Evolutionary conservation across 1,139 yeast genomes (phyloP).

Genomic region (Lodderomyces parapsilosis): DNA sequence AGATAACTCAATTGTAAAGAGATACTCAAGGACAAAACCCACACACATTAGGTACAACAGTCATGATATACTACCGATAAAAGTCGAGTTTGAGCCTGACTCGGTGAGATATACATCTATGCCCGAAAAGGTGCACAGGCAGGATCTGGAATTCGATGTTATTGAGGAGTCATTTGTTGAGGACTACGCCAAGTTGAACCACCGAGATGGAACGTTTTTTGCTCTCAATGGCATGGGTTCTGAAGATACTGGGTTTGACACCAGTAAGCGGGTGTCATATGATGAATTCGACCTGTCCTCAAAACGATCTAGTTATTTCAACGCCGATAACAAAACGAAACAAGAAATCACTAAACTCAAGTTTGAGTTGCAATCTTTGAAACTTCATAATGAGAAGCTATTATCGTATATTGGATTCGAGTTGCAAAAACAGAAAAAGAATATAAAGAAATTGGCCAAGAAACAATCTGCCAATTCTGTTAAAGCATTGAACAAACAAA

Average conservation of each 20-base stretch:
- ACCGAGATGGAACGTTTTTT: slow-evolving; percentile 13
- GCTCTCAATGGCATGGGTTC: slow-evolving; percentile 15
- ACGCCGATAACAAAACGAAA: slow-evolving; percentile 36
- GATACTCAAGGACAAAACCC: slow-evolving; percentile 33
- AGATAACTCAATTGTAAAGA: slow-evolving; percentile 6
- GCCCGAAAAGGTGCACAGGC: slow-evolving; percentile 24
- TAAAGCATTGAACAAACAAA: slow-evolving; percentile 14
- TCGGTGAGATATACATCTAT: slow-evolving; percentile 29
- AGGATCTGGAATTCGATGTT: slow-evolving; percentile 3
- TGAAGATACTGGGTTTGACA: slow-evolving; percentile 12
- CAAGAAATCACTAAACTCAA: slow-evolving; percentile 53
- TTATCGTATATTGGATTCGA: slow-evolving; percentile 58
- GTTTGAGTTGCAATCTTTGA: slow-evolving; percentile 54
- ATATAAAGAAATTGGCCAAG: slow-evolving; percentile 40
- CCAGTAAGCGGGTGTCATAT: not conserved
- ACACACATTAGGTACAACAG: slow-evolving; percentile 43
- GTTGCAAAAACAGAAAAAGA: slow-evolving; percentile 49
- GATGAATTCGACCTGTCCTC: slow-evolving; percentile 21
- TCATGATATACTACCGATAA: slow-evolving; percentile 45
- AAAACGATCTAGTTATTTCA: slow-evolving; percentile 34
- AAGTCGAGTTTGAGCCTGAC: slow-evolving; percentile 41
- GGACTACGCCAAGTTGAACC: slow-evolving; percentile 5
- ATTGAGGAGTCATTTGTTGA: slow-evolving; percentile 9
- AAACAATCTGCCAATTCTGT: slow-evolving; percentile 27
- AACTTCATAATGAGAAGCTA: slow-evolving; percentile 55